Evolutionary conservation across 805 yeast genomes (phyloP), one percentile per base, ranked within the genome.

Genomic region (Candida silvicultrix): DNA sequence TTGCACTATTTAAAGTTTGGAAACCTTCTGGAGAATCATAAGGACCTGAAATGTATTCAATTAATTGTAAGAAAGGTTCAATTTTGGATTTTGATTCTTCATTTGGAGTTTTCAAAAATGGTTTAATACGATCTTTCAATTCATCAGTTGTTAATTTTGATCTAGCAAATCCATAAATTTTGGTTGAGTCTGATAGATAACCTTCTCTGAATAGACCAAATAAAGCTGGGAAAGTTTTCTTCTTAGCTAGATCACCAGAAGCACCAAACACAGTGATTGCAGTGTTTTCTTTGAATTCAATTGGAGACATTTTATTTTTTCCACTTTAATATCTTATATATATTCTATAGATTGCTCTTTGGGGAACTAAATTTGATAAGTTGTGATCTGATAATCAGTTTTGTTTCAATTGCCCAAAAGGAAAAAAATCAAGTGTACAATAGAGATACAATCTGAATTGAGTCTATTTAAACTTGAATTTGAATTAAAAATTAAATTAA

Each of bases 211-310:
- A 79, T 35, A 86, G 73, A 11, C 94, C 95, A 57, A 85, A 85
- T 19, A 86, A 67, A 4, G 94, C 92, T 10, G 95, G 95, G 68
- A 87, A 89, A 2, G 97, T 90, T 71, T 90, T 90, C 81, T 90
- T 90, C 71, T 88, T 89, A 46, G 97, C 96, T 53, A 90, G 73
- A 65, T 90, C 97, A 44, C 97, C 97, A 20, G 95, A 86, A 39
- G 97, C 97, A 44, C 97, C 97, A 58, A 89, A 85, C 28, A 90
- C 95, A 23, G 83, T 87, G 57, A 90, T 74, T 38, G 80, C 73
- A 9, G 87, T 81, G 67, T 85, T 70, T 52, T 83, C 78, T 49
- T 77, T 81, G 64, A 85, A 85, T 48, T 59, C 60, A 25, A 59
- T 58, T 16, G 23, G 56, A 18, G 43, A 19, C 51, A 49, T 46